A percentile compares a stretch with the other conserved stretches of the same genome.
These are phyloP conservation scores for Coniochaeta hoffmannii DNA, from an alignment of 2,329 filamentous ascomycete genomes.

Conservation along the genomic window DNA sequence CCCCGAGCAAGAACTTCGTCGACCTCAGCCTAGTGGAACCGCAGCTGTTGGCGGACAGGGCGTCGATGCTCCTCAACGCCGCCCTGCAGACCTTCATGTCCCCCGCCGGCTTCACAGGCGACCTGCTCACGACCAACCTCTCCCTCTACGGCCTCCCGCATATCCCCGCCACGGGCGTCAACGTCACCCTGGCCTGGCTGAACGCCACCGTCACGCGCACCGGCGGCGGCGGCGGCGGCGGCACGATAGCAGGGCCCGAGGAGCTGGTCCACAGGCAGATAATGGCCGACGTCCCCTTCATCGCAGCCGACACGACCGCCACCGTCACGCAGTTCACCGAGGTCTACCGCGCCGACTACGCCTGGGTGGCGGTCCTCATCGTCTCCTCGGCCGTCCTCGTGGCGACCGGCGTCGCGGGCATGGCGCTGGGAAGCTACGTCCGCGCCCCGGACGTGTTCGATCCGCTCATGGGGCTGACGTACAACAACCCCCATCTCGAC, in stretches of 20 bases:
- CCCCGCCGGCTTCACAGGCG: neutral
- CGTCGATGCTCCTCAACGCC: conserved; percentile 2
- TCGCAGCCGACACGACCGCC: conserved; percentile 1
- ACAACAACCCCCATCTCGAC: conserved; percentile 2
- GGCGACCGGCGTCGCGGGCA: neutral
- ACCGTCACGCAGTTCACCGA: neutral
- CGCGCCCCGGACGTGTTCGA: conserved; percentile 2
- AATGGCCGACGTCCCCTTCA: neutral
- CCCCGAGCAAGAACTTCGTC: neutral
- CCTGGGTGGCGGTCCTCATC: neutral
- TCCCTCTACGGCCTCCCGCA: conserved; percentile 1
- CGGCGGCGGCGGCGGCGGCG: neutral
- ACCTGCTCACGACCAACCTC: neutral
- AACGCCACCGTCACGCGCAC: neutral
- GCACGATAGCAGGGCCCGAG: neutral
- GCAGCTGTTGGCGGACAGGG: neutral
- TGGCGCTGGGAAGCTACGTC: neutral
- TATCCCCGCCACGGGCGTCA: conserved; percentile 1
- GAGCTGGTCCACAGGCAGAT: neutral
- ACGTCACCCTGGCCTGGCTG: neutral
- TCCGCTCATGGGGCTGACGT: conserved; percentile 2
- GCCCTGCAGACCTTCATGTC: conserved; percentile 3
- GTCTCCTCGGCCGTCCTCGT: neutral
- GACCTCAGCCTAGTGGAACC: neutral
- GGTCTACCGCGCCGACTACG: neutral